Evolutionary conservation across 768 basidiomycete genomes (phyloP), one percentile per base, ranked within the genome.

Genomic region (Boletus subcaerulescens): DNA sequence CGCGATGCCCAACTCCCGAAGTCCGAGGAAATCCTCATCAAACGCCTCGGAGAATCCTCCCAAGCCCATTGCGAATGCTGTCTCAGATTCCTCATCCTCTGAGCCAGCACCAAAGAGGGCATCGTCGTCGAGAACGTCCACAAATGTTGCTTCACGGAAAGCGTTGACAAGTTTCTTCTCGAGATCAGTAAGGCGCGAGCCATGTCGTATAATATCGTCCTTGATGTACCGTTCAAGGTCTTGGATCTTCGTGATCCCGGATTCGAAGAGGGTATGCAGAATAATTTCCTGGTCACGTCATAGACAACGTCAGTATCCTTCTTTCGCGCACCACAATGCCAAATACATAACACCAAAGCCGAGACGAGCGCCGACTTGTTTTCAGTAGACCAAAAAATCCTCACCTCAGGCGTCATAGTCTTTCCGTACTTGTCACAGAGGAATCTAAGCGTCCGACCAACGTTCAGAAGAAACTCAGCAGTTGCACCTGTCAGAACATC

Each of bases 1-100:
- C 20, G 92, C 93, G 48, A 97, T 91, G 31, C 94, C 95, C 42
- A 93, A 74, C 65, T 90, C 93, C 47, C 84, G 81, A 26, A 98
- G 77, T 12, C 95, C 95, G 13, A 98, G 80, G 73, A 95, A 96
- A 69, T 98, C 95, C 62, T 94, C 93, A 32, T 93, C 94, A 15
- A 95, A 79, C 15, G 85, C 78, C 48, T 93, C 91, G 0, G 91
- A 87, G 68, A 96, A 93, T 63, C 91, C 88, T n/a, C 67, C 67
- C 60, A 70, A 22, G 49, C 93, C 93, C 88, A 85, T 83, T 18
- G 84, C 78, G 45, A 91, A 79, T 41, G 82, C 81, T 38, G 84
- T 77, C 17, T 85, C 84, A 40, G 87, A 80, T 51, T 84, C 83
- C 42, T 83, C 85, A 51, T 86, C 84, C 45, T 80, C 80, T 17